Evolutionary conservation across 2,329 filamentous ascomycete species (phyloP).

Genomic region (Epichloe baconii): DNA sequence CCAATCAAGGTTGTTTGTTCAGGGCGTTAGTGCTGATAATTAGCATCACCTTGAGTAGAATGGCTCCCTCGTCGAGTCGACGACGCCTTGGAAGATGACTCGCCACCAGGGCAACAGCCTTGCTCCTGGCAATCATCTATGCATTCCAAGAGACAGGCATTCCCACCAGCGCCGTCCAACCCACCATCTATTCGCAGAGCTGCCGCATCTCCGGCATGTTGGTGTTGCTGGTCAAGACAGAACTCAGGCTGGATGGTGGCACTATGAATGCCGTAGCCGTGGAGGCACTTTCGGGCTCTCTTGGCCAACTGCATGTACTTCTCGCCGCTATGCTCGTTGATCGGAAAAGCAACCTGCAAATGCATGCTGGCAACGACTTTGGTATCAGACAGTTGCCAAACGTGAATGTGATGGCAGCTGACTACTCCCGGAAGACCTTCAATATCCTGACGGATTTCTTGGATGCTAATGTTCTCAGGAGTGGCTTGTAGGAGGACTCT

Average conservation of each 20-base stretch:
- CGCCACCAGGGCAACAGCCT: constrained; percentile 18
- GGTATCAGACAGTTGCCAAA: constrained; percentile 94
- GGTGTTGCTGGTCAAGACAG: constrained; percentile 38
- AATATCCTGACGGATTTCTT: constrained; percentile 88
- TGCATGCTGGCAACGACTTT: constrained; percentile 90
- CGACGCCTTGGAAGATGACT: constrained; percentile 20
- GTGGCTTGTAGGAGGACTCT: constrained; percentile 91
- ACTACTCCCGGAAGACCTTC: constrained; percentile 71
- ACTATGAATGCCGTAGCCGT: constrained; percentile 91
- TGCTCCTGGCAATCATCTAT: constrained; percentile 24
- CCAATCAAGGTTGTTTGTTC: no score
- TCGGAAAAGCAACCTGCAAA: constrained; percentile 81
- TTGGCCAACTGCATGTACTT: constrained; percentile 86
- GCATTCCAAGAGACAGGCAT: constrained; percentile 35
- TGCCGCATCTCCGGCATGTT: constrained; percentile 23
- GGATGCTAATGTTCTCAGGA: constrained; percentile 73
- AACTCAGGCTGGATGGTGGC: constrained; percentile 97
- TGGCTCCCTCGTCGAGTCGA: constrained; percentile 24
- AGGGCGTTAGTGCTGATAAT: neutral
- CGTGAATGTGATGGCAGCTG: constrained; percentile 89
- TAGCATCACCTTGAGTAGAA: constrained; percentile 15
- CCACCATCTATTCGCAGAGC: constrained; percentile 23
- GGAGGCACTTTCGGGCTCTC: constrained; percentile 73
- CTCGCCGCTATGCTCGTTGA: constrained; percentile 63
- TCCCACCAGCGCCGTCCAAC: constrained; percentile 15